A percentile compares a stretch with the other conserved stretches of the same genome.
Conservation (phyloP, 2,329 filamentous ascomycete species). For the Aspergillus hortae region DNA sequence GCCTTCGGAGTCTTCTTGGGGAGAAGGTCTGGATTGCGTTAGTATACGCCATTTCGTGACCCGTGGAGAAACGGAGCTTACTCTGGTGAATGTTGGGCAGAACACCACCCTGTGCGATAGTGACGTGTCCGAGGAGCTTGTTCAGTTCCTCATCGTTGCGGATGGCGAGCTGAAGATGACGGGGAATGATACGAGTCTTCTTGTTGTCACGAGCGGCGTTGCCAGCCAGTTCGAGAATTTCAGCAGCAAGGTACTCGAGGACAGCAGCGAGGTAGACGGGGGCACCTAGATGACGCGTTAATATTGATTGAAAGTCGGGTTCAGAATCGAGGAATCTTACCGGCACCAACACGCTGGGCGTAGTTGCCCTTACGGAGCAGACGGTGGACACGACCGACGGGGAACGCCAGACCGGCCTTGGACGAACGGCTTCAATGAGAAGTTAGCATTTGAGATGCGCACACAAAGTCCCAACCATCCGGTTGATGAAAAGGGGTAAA, state of each 20-base stretch:
- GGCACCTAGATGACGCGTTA: slow-evolving; percentile 52
- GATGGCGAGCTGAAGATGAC: slow-evolving; percentile 98
- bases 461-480: slow-evolving; percentile 9
- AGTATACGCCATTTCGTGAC: slow-evolving; percentile 95
- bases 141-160: slow-evolving; percentile 99
- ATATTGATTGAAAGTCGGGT: background rate
- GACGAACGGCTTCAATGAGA: slow-evolving; percentile 74
- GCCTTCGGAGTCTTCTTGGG: slow-evolving; percentile 98
- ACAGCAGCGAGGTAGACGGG: slow-evolving; percentile 97
- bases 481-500: slow-evolving; percentile 25
- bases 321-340: slow-evolving; percentile 40
- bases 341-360: slow-evolving; percentile 97
- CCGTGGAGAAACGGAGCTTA: slow-evolving; percentile 50
- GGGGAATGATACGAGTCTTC: slow-evolving; percentile 99
- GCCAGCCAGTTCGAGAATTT: slow-evolving; percentile 97
- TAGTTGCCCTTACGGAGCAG: slow-evolving; percentile 99
- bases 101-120: slow-evolving; percentile 97
- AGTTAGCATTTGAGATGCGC: slow-evolving; percentile 38
- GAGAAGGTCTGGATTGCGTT: slow-evolving; percentile 68
- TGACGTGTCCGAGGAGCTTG: slow-evolving; percentile 93
- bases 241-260: slow-evolving; percentile 95
- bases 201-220: slow-evolving; percentile 99
- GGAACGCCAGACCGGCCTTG: slow-evolving; percentile 98
- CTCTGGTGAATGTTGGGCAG: slow-evolving; percentile 90
- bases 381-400: slow-evolving; percentile 98